Evolutionary conservation across 352 stramenopile species (phyloP).

Genomic region (Globisporangium nunn): DNA sequence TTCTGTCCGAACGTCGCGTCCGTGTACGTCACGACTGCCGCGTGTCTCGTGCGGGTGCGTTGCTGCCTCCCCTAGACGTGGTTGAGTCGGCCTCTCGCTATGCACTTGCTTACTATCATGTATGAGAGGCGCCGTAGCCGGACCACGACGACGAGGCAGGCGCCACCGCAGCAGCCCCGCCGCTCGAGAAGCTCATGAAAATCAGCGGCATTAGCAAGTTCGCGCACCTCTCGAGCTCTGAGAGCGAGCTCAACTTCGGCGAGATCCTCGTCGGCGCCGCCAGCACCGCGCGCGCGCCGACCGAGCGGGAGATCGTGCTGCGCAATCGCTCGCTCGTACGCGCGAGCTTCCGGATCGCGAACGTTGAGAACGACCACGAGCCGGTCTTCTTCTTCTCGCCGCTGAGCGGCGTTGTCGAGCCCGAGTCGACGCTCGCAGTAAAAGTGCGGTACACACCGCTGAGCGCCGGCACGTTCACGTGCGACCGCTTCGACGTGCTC

Average conservation of each 20-base stretch:
- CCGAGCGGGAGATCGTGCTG: constrained; percentile 79
- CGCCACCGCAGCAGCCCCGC: constrained; percentile 15
- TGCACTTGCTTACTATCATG: not conserved
- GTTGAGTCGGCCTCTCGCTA: not conserved
- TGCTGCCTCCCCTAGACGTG: constrained; percentile 4
- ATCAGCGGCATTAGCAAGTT: constrained; percentile 88
- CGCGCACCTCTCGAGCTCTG: constrained; percentile 76
- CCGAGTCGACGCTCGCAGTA: constrained; percentile 64
- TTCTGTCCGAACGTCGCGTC: constrained; percentile 68
- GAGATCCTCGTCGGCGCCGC: constrained; percentile 67
- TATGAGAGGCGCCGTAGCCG: constrained; percentile 17
- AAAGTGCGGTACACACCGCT: constrained; percentile 75
- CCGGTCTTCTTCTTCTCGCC: constrained; percentile 83
- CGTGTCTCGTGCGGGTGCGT: constrained; percentile 48
- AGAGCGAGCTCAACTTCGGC: constrained; percentile 78
- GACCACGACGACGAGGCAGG: constrained; percentile 15
- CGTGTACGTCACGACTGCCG: constrained; percentile 82
- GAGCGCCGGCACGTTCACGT: constrained; percentile 83
- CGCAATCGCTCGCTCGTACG: constrained; percentile 88
- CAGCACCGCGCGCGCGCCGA: constrained; percentile 33
- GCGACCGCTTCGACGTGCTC: constrained; percentile 86
- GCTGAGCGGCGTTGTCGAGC: constrained; percentile 50
- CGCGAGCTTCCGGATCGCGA: constrained; percentile 64
- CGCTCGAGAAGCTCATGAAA: constrained; percentile 62
- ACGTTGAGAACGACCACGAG: constrained; percentile 80